Percentiles rank a stretch among this genome's conserved stretches.
Conservation (phyloP, 805 yeast genomes). For the Maudiozyma serrabonitensis region DNA sequence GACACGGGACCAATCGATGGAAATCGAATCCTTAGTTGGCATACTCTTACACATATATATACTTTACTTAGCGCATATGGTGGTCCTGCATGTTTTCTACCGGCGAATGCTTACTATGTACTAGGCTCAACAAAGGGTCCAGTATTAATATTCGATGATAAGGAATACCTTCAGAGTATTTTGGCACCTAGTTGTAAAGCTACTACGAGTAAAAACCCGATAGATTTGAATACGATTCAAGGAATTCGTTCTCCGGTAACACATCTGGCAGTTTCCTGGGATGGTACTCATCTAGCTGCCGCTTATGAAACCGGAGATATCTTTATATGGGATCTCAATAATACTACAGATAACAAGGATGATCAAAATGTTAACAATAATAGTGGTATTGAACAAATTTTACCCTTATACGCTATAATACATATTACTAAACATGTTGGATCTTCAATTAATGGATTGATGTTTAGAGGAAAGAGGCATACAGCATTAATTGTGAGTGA, state of each 20-base stretch:
- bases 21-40: conserved; percentile 11
- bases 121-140: conserved; percentile 66
- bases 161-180: conserved; percentile 44
- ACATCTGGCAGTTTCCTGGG: conserved; percentile 50
- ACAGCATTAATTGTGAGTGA: conserved; percentile 51
- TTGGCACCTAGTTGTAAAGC: conserved; percentile 12
- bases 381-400: neutral
- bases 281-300: conserved; percentile 58
- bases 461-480: conserved; percentile 41
- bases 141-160: conserved; percentile 57
- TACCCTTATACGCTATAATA: conserved; percentile 19
- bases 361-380: neutral
- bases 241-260: conserved; percentile 40
- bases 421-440: conserved; percentile 29
- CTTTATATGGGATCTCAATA: conserved; percentile 53
- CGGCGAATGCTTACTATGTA: conserved; percentile 38
- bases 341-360: neutral
- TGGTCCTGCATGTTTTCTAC: conserved; percentile 37
- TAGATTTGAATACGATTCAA: neutral
- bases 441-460: conserved; percentile 33
- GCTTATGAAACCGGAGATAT: conserved; percentile 62
- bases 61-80: conserved; percentile 36
- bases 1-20: neutral
- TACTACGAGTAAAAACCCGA: neutral
- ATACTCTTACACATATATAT: conserved; percentile 16